Conservation (phyloP, 768 basidiomycete genomes). For the Favolaschia claudopus region DNA sequence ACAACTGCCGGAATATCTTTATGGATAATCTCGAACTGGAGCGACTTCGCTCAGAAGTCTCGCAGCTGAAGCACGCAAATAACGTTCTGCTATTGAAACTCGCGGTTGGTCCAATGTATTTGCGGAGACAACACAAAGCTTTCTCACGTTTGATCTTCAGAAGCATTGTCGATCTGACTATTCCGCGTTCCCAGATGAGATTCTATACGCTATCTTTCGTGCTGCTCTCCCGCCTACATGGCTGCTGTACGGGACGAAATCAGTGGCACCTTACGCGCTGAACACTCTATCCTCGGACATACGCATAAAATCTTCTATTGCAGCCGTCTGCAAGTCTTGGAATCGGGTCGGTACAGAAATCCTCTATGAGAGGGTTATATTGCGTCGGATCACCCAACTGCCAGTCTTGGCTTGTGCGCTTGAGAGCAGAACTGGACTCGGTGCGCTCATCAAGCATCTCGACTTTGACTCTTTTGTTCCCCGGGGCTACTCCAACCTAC, state of each 20-base stretch:
- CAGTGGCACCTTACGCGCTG: background rate
- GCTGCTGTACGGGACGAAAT: background rate
- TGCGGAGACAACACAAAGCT: no score
- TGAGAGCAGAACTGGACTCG: conserved; percentile 6
- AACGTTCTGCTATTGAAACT: no score
- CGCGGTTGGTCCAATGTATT: no score
- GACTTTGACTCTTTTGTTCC: conserved; percentile 8
- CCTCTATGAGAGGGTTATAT: conserved; percentile 20
- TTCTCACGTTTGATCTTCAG: no score
- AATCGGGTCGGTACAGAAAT: conserved; percentile 9
- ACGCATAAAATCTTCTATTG: conserved; percentile 11
- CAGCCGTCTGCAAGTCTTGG: conserved; percentile 19
- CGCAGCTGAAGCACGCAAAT: no score
- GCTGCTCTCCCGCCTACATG: background rate
- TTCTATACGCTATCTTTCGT: background rate
- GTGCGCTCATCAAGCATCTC: conserved; percentile 16
- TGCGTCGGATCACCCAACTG: conserved; percentile 15
- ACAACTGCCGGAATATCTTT: no score
- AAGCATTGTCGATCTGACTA: no score
- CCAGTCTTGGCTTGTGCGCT: conserved; percentile 10
- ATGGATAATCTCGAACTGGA: no score
- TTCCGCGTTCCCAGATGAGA: conserved; percentile 7
- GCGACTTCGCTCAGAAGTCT: no score
- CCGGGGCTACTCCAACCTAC: background rate
- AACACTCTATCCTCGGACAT: background rate